Evolutionary conservation across 768 basidiomycete genomes (phyloP).

Genomic region (Podaxis mareebaensis): DNA sequence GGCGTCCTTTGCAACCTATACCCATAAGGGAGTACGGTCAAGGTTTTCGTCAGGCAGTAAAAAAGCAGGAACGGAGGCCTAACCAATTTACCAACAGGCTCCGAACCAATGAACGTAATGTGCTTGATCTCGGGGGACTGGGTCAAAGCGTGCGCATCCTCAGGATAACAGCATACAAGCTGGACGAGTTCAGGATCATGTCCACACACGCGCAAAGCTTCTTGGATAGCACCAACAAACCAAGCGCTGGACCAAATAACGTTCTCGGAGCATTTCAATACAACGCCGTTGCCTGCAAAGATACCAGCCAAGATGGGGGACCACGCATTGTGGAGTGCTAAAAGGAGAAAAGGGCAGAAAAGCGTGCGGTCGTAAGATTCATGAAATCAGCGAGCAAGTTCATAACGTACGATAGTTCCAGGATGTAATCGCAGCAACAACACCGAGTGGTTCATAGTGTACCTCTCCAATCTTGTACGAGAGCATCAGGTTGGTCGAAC

Average conservation of each 20-base stretch:
- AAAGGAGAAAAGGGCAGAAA: background rate
- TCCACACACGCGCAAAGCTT: conserved; percentile 79
- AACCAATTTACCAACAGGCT: conserved; percentile 74
- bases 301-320: conserved; percentile 91
- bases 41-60: background rate
- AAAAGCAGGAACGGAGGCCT: conserved; percentile 16
- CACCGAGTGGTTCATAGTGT: conserved; percentile 88
- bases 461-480: conserved; percentile 78
- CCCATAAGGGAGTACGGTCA: background rate
- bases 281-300: conserved; percentile 87
- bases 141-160: conserved; percentile 82
- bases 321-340: conserved; percentile 92
- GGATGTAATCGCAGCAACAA: conserved; percentile 90
- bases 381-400: conserved; percentile 3
- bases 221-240: conserved; percentile 79
- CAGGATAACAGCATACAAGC: conserved; percentile 86
- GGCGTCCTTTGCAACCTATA: conserved; percentile 78
- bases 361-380: background rate
- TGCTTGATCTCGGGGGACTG: conserved; percentile 81
- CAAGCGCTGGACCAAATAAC: conserved; percentile 89
- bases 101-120: conserved; percentile 92
- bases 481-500: conserved; percentile 67
- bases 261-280: conserved; percentile 90
- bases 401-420: conserved; percentile 83
- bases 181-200: conserved; percentile 88